Conservation (phyloP, 129 eudicot genomes). For the Flaveria robusta region DNA sequence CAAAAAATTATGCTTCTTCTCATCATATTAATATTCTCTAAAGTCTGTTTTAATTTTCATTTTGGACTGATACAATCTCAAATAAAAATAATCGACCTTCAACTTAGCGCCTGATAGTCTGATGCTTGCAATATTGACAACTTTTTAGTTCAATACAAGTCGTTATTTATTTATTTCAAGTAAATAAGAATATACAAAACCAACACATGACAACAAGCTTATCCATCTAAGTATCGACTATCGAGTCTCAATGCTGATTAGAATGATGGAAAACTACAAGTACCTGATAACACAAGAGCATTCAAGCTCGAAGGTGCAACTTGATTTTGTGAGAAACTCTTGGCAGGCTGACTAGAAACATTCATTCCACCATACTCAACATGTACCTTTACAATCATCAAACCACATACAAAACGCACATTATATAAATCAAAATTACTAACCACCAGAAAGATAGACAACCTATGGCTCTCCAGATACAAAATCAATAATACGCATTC, state of each 20-base stretch:
- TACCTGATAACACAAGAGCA: conserved; percentile 87
- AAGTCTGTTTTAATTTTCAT: neutral
- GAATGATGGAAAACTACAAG: neutral
- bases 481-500: neutral
- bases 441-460: neutral
- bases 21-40: neutral
- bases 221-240: neutral
- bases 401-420: conserved; percentile 18
- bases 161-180: neutral
- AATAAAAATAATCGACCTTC: neutral
- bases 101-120: neutral
- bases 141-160: neutral
- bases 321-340: conserved; percentile 40
- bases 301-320: conserved; percentile 48
- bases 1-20: conserved; percentile 18
- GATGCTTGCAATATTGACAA: neutral
- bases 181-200: neutral
- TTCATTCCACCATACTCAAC: conserved; percentile 68
- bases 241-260: conserved; percentile 18
- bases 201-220: conserved; percentile 1
- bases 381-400: conserved; percentile 51
- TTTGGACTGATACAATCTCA: neutral
- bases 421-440: neutral
- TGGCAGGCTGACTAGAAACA: conserved; percentile 35
- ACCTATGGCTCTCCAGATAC: neutral